phyloP scores from a whole-genome alignment of 306 rosid species.

The Trifolium pratense region DNA sequence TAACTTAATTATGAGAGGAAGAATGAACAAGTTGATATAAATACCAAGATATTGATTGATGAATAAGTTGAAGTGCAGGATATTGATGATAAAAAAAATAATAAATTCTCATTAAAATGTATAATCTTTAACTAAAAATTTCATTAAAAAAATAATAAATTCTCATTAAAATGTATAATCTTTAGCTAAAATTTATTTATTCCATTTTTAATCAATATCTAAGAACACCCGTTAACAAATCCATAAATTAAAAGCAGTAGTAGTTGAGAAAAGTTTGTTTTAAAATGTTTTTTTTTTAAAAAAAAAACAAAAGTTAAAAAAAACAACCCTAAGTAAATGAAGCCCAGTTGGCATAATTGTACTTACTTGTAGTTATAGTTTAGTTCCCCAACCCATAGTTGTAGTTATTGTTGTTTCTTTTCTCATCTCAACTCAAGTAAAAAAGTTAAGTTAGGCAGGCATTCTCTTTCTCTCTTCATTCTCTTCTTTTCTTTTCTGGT shows the following conservation, averaged over 20 bases:
- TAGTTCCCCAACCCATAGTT: not conserved
- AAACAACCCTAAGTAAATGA: not conserved
- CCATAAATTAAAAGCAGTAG: not conserved
- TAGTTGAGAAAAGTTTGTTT: not conserved
- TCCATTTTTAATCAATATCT: not conserved
- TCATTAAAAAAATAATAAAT: no score
- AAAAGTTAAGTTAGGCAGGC: constrained; percentile 18
- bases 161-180: not conserved
- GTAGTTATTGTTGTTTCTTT: not conserved
- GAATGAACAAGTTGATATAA: no score
- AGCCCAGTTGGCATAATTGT: not conserved
- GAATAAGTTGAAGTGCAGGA: no score
- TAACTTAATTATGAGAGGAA: no score
- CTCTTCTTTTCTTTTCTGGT: not conserved
- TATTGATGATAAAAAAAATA: no score
- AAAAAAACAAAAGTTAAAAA: not conserved
- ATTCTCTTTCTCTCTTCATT: not conserved
- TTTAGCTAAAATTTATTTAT: not conserved
- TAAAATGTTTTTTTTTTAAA: no score
- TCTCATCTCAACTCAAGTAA: not conserved
- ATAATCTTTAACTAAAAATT: no score
- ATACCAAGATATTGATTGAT: no score
- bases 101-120: no score
- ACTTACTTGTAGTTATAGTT: not conserved
- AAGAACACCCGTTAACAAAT: not conserved